These are phyloP conservation scores for Pseudohalonectria lignicola DNA, from an alignment of 2,329 filamentous ascomycete genomes.

Conservation along the genomic window DNA sequence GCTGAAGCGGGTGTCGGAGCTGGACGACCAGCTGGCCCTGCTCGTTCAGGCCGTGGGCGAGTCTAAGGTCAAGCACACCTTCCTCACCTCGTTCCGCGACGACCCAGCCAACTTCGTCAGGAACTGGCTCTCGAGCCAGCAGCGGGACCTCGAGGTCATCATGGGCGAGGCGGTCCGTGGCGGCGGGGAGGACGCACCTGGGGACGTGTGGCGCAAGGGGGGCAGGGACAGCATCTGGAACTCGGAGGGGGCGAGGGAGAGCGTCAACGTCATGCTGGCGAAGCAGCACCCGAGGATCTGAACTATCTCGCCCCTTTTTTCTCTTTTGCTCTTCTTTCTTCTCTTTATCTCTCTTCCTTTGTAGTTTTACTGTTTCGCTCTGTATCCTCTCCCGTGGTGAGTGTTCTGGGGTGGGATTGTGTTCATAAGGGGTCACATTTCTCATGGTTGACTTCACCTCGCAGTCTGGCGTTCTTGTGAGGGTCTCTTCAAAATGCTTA, in stretches of 20 bases:
- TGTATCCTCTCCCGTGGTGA: too few relatives aligned
- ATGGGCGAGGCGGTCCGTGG: conserved; percentile 68
- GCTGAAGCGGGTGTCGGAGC: conserved; percentile 61
- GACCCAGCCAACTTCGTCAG: conserved; percentile 78
- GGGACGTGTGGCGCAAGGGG: conserved; percentile 59
- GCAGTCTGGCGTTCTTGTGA: too few relatives aligned
- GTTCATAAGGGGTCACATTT: too few relatives aligned
- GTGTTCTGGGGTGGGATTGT: too few relatives aligned
- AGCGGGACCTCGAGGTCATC: conserved; percentile 79
- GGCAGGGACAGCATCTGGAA: conserved; percentile 44
- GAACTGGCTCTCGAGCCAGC: conserved; percentile 85
- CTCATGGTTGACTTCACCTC: too few relatives aligned
- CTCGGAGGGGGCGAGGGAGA: conserved; percentile 49
- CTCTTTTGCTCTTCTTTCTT: background rate
- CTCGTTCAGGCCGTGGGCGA: conserved; percentile 74
- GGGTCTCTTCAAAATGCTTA: too few relatives aligned
- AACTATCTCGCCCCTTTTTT: too few relatives aligned
- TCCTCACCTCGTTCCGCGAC: conserved; percentile 66
- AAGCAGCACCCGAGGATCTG: too few relatives aligned
- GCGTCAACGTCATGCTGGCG: conserved; percentile 48
- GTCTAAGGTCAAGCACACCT: conserved; percentile 82
- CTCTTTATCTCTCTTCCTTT: background rate
- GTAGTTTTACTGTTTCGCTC: too few relatives aligned
- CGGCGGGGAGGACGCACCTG: conserved; percentile 40
- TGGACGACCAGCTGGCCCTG: conserved; percentile 79